Percentiles rank a stretch among this genome's conserved stretches.
Evolutionary conservation across 768 basidiomycete genomes (phyloP).

Genomic region (Scleroderma citrinum): DNA sequence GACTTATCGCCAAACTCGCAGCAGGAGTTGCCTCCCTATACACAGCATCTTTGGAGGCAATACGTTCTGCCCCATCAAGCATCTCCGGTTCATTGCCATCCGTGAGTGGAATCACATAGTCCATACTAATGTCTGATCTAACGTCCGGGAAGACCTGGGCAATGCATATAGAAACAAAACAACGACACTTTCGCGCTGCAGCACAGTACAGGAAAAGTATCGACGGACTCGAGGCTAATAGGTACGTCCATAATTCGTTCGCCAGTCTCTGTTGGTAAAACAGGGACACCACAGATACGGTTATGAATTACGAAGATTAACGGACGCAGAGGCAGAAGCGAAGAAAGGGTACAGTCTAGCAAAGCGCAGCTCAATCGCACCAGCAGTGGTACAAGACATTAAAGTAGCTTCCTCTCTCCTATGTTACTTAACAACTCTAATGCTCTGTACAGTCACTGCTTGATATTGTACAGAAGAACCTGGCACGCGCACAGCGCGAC

Average conservation of each 20-base stretch:
- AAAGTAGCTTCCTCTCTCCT: slow-evolving; percentile 45
- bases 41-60: slow-evolving; percentile 37
- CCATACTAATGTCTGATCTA: slow-evolving; percentile 9
- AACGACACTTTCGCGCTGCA: slow-evolving; percentile 81
- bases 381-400: slow-evolving; percentile 68
- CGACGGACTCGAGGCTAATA: slow-evolving; percentile 77
- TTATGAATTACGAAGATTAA: slow-evolving; percentile 73
- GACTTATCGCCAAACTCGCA: slow-evolving; percentile 76
- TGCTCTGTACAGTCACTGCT: slow-evolving; percentile 57
- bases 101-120: slow-evolving; percentile 32
- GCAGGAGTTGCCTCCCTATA: slow-evolving; percentile 71
- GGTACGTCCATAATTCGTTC: slow-evolving; percentile 33
- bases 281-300: slow-evolving; percentile 60
- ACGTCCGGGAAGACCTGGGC: slow-evolving; percentile 53
- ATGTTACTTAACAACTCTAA: neutral
- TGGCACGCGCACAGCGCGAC: slow-evolving; percentile 75
- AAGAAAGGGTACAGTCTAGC: slow-evolving; percentile 67
- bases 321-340: slow-evolving; percentile 58
- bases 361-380: slow-evolving; percentile 54
- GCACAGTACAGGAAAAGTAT: slow-evolving; percentile 84
- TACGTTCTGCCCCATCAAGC: slow-evolving; percentile 39
- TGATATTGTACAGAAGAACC: slow-evolving; percentile 59
- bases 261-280: slow-evolving; percentile 3
- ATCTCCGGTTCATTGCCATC: slow-evolving; percentile 47
- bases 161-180: slow-evolving; percentile 76